phyloP scores from a whole-genome alignment of 73 alveolate genomes.

The Symbiodinium natans region DNA sequence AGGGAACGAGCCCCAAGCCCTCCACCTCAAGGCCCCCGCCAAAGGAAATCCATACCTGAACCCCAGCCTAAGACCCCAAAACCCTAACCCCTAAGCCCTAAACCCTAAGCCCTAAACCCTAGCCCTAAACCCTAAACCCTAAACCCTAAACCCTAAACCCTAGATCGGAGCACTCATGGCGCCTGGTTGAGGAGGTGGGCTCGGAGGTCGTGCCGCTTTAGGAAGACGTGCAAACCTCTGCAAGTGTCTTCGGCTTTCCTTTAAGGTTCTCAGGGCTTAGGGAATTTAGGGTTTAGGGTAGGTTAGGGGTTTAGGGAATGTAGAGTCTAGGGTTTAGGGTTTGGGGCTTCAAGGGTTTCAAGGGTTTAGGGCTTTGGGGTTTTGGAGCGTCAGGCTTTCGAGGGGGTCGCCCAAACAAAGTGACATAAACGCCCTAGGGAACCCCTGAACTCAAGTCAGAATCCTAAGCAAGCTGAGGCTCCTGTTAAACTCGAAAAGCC shows the following conservation, averaged over 20 bases:
- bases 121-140: background rate
- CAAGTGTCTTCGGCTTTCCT: background rate
- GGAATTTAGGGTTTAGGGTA: too few relatives aligned
- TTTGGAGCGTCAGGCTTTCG: too few relatives aligned
- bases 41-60: too few relatives aligned
- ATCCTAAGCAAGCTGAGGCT: too few relatives aligned
- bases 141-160: background rate
- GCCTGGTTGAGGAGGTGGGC: constrained; percentile 39
- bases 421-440: too few relatives aligned
- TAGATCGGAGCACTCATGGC: background rate
- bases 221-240: constrained; percentile 43
- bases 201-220: constrained; percentile 24
- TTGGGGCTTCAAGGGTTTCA: background rate
- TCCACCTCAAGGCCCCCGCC: background rate
- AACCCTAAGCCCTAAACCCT: too few relatives aligned
- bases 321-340: background rate
- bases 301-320: background rate
- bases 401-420: background rate
- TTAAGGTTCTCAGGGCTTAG: too few relatives aligned
- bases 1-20: too few relatives aligned
- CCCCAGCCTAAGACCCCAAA: too few relatives aligned
- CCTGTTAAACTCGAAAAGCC: too few relatives aligned
- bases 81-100: too few relatives aligned
- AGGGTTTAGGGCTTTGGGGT: background rate
- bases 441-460: too few relatives aligned